A percentile compares a stretch with the other conserved stretches of the same genome.
Evolutionary conservation across 2,329 filamentous ascomycete genomes (phyloP).

Genomic region (Aspergillus pseudoterreus): DNA sequence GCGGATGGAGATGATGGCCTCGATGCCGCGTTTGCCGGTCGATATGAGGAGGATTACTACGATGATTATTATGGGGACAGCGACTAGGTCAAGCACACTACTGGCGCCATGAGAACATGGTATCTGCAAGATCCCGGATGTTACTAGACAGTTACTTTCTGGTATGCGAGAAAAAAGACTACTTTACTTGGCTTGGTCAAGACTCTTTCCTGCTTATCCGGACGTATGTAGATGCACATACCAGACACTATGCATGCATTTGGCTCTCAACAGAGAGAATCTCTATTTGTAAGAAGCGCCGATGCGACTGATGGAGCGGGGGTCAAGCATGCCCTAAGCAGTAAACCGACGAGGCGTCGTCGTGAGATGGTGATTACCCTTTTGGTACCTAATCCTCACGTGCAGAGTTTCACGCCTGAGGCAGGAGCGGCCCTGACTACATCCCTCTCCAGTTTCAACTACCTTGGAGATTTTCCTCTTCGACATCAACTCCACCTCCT

Average conservation of each 20-base stretch:
- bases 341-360: neutral
- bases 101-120: too few relatives aligned
- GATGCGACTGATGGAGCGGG: neutral
- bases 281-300: neutral
- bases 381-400: neutral
- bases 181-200: neutral
- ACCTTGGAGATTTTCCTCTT: neutral
- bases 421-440: neutral
- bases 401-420: neutral
- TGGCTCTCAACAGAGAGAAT: neutral
- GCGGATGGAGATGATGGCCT: conserved; percentile 30
- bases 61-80: conserved; percentile 29
- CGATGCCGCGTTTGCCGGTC: conserved; percentile 36
- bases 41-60: conserved; percentile 29
- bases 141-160: neutral
- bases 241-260: neutral
- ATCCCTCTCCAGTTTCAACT: neutral
- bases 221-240: neutral
- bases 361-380: too few relatives aligned
- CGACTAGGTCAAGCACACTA: conserved; percentile 15
- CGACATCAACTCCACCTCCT: neutral
- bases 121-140: too few relatives aligned
- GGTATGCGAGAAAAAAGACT: neutral
- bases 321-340: neutral
- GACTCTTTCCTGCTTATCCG: neutral